These are phyloP conservation scores for Plectranthus barbatus DNA, from an alignment of 257 asterid genomes.

Conservation along the genomic window DNA sequence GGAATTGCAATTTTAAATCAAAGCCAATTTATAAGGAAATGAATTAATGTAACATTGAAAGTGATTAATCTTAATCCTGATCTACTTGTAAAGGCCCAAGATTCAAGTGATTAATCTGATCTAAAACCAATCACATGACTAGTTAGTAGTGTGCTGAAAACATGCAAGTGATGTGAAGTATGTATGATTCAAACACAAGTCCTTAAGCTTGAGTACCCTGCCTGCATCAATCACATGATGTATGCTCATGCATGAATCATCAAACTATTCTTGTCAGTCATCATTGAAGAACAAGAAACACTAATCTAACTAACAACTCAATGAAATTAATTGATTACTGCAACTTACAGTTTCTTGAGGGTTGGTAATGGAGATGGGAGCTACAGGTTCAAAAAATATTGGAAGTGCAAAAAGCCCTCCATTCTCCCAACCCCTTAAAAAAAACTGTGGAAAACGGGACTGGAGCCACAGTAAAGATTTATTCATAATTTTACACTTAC, in stretches of 20 bases:
- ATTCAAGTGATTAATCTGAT: too few species aligned
- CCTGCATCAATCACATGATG: too few species aligned
- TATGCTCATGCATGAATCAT: too few species aligned
- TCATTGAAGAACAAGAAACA: neutral
- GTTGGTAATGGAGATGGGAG: neutral
- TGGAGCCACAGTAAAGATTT: neutral
- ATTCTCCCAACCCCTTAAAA: neutral
- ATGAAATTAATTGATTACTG: constrained; percentile 1
- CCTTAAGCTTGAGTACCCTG: too few species aligned
- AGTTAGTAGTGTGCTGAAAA: too few species aligned
- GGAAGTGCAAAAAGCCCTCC: neutral
- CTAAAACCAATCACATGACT: too few species aligned
- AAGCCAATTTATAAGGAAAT: neutral
- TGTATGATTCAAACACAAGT: too few species aligned
- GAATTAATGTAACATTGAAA: too few species aligned
- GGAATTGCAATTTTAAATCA: neutral
- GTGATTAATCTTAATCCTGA: too few species aligned
- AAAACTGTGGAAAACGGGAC: neutral
- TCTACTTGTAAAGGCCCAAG: too few species aligned
- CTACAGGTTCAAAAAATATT: constrained; percentile 5
- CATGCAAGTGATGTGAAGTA: neutral
- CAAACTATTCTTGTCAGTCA: neutral
- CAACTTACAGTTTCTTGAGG: constrained; percentile 2
- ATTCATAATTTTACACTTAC: constrained; percentile 7
- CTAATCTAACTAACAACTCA: neutral